Evolutionary conservation across 148 eudicot species (phyloP).

Genomic region (Fagopyrum homotropicum): DNA sequence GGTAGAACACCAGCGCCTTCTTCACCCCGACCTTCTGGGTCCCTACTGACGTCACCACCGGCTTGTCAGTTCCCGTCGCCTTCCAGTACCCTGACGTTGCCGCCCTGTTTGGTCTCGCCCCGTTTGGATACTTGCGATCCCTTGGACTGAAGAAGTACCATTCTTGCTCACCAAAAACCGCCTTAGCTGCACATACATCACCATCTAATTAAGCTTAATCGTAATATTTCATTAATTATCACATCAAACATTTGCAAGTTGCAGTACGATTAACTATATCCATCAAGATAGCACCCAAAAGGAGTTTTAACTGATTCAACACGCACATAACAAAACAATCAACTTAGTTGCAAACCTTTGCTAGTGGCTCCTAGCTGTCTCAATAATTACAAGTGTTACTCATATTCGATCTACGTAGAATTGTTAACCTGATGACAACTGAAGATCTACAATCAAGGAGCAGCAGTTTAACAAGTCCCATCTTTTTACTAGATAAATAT

Average conservation of each 20-base stretch:
- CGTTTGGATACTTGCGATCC: slow-evolving; percentile 61
- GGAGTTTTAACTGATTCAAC: neutral
- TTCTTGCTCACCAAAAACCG: slow-evolving; percentile 56
- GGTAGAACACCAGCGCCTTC: slow-evolving; percentile 57
- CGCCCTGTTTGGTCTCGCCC: slow-evolving; percentile 61
- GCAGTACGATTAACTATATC: neutral
- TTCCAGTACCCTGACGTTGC: slow-evolving; percentile 76
- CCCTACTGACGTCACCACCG: slow-evolving; percentile 33
- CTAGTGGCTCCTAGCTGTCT: neutral
- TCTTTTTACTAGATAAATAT: neutral
- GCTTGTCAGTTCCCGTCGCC: slow-evolving; percentile 68
- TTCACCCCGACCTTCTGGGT: slow-evolving; percentile 56
- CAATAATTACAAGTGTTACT: neutral
- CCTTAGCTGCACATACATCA: slow-evolving; percentile 36
- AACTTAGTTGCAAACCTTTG: neutral
- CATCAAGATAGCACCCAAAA: neutral
- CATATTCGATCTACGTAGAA: neutral
- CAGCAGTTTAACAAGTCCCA: neutral
- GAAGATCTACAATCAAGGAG: neutral
- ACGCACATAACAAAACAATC: neutral
- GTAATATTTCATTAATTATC: too few species aligned
- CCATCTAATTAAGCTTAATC: neutral
- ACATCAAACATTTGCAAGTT: neutral
- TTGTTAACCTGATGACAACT: neutral
- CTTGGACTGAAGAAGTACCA: slow-evolving; percentile 70